phyloP scores from a whole-genome alignment of 2,329 filamentous ascomycete species.

The Aureobasidium leucospermi region DNA sequence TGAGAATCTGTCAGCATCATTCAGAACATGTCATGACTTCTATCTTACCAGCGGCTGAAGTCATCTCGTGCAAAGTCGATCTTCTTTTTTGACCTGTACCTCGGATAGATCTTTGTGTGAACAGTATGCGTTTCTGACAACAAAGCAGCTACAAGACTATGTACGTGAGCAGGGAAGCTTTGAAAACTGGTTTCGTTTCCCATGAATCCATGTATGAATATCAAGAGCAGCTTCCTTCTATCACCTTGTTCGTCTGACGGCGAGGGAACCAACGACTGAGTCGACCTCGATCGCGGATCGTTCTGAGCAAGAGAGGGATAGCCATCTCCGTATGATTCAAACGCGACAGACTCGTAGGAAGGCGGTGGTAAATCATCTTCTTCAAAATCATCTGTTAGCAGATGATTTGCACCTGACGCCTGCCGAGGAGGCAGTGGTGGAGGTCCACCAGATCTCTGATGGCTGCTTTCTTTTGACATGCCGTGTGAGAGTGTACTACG shows the following conservation, averaged over 20 bases:
- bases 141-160: conserved; percentile 61
- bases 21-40: not conserved
- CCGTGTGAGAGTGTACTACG: not conserved
- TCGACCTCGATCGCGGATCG: conserved; percentile 40
- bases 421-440: conserved; percentile 11
- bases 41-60: conserved; percentile 64
- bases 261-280: conserved; percentile 36
- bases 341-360: conserved; percentile 12
- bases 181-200: conserved; percentile 81
- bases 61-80: conserved; percentile 70
- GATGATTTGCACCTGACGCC: not conserved
- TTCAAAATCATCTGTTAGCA: conserved; percentile 15
- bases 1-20: conserved; percentile 21
- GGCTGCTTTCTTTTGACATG: not conserved
- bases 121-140: conserved; percentile 68
- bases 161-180: conserved; percentile 81
- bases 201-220: conserved; percentile 89
- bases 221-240: conserved; percentile 57
- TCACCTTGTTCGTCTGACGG: conserved; percentile 26
- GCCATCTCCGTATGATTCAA: not conserved
- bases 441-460: conserved; percentile 1
- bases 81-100: conserved; percentile 67
- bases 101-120: conserved; percentile 78
- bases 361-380: conserved; percentile 13
- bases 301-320: conserved; percentile 13